Evolutionary conservation across 768 basidiomycete genomes (phyloP), one percentile per base, ranked within the genome.

Genomic region (Kwoniella sp.): DNA sequence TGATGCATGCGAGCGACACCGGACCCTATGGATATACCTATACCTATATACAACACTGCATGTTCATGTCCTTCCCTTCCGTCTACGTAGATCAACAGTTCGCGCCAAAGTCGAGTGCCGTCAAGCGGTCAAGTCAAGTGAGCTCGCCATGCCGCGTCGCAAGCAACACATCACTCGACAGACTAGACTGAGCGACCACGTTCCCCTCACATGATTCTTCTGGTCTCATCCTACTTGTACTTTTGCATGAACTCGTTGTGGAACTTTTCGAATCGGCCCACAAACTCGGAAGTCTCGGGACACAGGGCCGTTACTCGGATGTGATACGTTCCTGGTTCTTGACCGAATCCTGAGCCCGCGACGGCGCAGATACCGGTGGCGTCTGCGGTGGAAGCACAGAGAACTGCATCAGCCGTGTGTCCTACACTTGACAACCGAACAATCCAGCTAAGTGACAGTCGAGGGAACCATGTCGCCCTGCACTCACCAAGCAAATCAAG

Each of bases 341-440:
- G 94, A 4, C 94, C 94, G 79, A 99, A 99, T 0, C 95, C 95
- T 54, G 88, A 89, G 0, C 95, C 95, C 4, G 93, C 91, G 4
- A 97, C 91, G 23, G 91, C 90, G 74, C 93, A 96, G 68, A 98
- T 96, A 65, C 81, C 81, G 0, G 81, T 82, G 22, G 78, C 78
- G 65, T 82, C 81, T 80, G 60, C 29, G 28, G 52, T 53, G 17
- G 34, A 13, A 2, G 7, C 12, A 31, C 45, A 57, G 47, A 29
- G 31, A 45, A 45, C 4, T 38, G 8, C 26, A 52, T 51, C 20
- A 60, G 48, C 13, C 28, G n/a, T n/a, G n/a, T n/a, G n/a, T n/a
- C n/a, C n/a, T n/a, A n/a, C n/a, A 54, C 30, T 12, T 28, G 34
- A 34, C 9, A 45, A 51, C 1, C 11, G 17, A 41, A 41, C 17